Conservation (phyloP, 2,329 filamentous ascomycete species). For the Emergomyces africanus region DNA sequence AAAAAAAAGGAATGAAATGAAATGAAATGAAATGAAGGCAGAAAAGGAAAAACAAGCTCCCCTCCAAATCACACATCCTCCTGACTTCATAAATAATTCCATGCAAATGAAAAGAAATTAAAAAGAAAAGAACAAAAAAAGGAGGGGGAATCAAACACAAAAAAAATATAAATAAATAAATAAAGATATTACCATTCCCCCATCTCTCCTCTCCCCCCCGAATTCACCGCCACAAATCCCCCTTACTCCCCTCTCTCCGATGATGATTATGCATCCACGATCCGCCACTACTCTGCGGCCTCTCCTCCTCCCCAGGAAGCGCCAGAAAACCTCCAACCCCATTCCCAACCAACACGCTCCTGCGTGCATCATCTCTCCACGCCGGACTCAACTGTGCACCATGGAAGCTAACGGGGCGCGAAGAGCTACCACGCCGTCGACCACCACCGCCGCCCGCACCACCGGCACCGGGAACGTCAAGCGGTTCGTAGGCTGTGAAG, state of each 20-base stretch:
- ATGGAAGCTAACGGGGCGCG: slow-evolving; percentile 35
- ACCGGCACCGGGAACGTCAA: slow-evolving; percentile 13
- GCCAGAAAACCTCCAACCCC: slow-evolving; percentile 55
- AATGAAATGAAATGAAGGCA: too few relatives aligned
- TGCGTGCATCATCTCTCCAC: slow-evolving; percentile 48
- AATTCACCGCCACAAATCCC: slow-evolving; percentile 27
- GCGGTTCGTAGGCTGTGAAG: slow-evolving; percentile 47
- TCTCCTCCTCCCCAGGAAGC: slow-evolving; percentile 42
- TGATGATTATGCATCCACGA: slow-evolving; percentile 4
- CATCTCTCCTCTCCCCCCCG: too few relatives aligned
- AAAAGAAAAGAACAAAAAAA: slow-evolving; percentile 20
- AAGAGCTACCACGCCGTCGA: slow-evolving; percentile 24
- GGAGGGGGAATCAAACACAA: too few relatives aligned
- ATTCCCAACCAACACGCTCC: slow-evolving; percentile 53
- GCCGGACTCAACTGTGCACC: slow-evolving; percentile 38
- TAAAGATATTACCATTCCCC: not conserved
- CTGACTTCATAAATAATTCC: too few relatives aligned
- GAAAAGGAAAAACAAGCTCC: too few relatives aligned
- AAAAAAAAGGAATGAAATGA: too few relatives aligned
- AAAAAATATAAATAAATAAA: not conserved
- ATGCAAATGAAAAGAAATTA: slow-evolving; percentile 11
- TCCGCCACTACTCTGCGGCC: slow-evolving; percentile 23
- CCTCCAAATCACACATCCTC: too few relatives aligned
- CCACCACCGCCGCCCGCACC: slow-evolving; percentile 6
- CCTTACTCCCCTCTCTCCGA: slow-evolving; percentile 19